Base-by-base conservation (phyloP, 345 rosid genomes). In the Bruguiera sexangula region DNA sequence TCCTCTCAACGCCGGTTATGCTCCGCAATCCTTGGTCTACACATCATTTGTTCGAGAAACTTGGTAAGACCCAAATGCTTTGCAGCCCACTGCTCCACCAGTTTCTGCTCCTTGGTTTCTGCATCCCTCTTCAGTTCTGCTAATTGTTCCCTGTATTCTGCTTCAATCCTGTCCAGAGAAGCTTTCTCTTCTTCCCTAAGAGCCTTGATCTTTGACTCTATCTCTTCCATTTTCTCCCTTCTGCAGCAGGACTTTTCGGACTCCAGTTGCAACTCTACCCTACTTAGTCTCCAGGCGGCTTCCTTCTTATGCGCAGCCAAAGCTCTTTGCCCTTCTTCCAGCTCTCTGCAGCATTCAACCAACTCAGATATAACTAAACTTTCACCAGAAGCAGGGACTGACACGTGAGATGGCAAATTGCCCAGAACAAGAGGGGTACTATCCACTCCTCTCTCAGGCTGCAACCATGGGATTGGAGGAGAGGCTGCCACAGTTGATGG, bases 241-340 rank as follows among this genome's bases (percentile, higher is more conserved):
- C 85, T 85, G 63, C 88, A 74, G 76, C 85, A 75, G 0, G 86
- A 78, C 79, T 89, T 95, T 87, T 95, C 98, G 0, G 98, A 92
- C 69, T 95, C 99, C 65, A 95, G 75, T 79, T 95, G 99, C 80
- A 92, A 71, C 78, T 95, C 99, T 20, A 95, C 82, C 72, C 99
- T 83, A 60, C 90, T 85, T 76, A 95, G 81, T 77, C 98, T 88
- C 99, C 98, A 95, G 8, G 94, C 81, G 6, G 99, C 93, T 75
- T 95, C 98, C 64, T 95, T 95, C 88, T 89, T 92, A 78, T 90
- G 96, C 11, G 90, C 88, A 3, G 85, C 82, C 91, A 86, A 90
- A 50, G 86, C 89, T 8, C 86, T 81, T 26, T 87, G 97, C 71
- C 98, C 99, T 74, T 95, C 99, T 50, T 92, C 99, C 77, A 92